Evolutionary conservation across 164 flowering plant genomes (phyloP).

Genomic region (Magnolia kwangsiensis): DNA sequence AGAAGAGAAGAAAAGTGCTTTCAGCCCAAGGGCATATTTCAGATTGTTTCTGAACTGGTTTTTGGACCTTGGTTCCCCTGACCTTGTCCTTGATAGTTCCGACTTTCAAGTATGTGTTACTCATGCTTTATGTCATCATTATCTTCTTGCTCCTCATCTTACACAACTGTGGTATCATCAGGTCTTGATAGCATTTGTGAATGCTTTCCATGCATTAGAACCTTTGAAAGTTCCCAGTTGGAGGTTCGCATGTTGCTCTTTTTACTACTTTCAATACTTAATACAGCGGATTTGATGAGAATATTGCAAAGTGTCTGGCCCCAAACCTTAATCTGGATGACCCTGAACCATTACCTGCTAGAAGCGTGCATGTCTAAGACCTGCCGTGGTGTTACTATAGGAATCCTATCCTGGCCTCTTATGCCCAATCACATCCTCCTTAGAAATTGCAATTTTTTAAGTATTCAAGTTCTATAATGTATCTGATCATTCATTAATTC

Average conservation of each 20-base stretch:
- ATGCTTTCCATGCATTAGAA: slow-evolving; percentile 83
- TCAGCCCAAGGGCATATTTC: slow-evolving; percentile 90
- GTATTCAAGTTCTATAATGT: no score
- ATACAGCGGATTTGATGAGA: no score
- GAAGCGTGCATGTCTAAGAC: no score
- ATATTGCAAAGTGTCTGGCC: no score
- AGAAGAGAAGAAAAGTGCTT: slow-evolving; percentile 73
- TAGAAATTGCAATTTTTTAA: no score
- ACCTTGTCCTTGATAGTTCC: slow-evolving; percentile 65
- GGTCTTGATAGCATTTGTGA: slow-evolving; percentile 73
- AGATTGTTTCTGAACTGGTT: slow-evolving; percentile 88
- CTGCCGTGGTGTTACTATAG: no score
- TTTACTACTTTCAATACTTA: neutral
- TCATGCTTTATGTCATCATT: slow-evolving; percentile 27
- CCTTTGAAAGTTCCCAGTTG: slow-evolving; percentile 79
- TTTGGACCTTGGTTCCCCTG: slow-evolving; percentile 61
- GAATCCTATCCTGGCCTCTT: no score
- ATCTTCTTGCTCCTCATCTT: neutral
- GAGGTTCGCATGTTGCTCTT: slow-evolving; percentile 44
- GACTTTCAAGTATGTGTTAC: slow-evolving; percentile 72
- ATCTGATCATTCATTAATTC: no score
- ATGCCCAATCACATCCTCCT: no score
- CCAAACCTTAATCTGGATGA: no score
- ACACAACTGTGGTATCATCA: slow-evolving; percentile 16
- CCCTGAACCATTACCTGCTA: no score